Base-by-base conservation (phyloP, 78 protist species). In the Speleostelium caveatum region DNA sequence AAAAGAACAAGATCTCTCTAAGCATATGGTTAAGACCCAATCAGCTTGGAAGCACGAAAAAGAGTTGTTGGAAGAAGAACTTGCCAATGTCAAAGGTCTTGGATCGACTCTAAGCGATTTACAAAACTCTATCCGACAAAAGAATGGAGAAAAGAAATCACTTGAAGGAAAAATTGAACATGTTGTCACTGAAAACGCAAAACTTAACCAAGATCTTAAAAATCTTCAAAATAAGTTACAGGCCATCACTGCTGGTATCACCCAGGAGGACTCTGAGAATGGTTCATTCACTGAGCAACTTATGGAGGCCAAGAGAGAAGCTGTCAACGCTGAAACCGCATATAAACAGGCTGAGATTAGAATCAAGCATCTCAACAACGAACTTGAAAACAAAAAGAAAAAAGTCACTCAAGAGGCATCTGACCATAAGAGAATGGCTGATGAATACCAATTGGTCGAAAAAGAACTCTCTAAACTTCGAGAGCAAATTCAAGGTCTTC, bases 11-110 rank as follows among this genome's bases (percentile, higher is more conserved):
- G 75, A 88, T 35, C 72, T 86, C 24, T 69, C 92, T 53, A 86
- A 93, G 65, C 89, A 24, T 22, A 39, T 96, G 26, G 94, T 93
- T 38, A 87, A 93, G 58, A 38, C 60, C 35, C 75, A 39, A 41
- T 32, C 96, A 1, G 14, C n/a, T 17, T 8, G 1, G 6, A 63
- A 92, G 12, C 22, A 72, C 75, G 35, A 73, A 53, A 38, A 61
- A 35, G 85, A 92, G 0, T 69, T 19, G 21, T 12, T 93, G 8
- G 95, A 86, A 17, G 41, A 72, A 1, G 96, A 96, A 60, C 28
- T 53, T 36, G 7, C 22, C 0, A 49, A 45, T 17, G 24, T 78
- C 17, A 75, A 19, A 2, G 28, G 33, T 22, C 58, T 91, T 19
- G 41, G 61, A 0, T 17, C 32, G 3, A 42, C 21, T 35, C 49